Evolutionary conservation across 768 basidiomycete species (phyloP), one percentile per base, ranked within the genome.

Genomic region (Chiua virens): DNA sequence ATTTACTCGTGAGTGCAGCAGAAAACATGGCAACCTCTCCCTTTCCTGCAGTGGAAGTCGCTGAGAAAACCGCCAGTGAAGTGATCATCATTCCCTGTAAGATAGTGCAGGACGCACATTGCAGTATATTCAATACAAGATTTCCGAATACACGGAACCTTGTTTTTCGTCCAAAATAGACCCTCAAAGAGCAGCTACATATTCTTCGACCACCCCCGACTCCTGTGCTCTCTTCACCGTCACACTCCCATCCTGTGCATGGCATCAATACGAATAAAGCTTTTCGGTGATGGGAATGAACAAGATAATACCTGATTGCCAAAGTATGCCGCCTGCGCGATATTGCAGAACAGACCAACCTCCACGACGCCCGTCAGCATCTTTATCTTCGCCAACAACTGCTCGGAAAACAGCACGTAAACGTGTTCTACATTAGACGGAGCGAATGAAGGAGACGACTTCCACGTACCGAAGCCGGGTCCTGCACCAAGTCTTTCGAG

Each of bases 281-380:
- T 11, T 15, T n/a, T n/a, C 18, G 3, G 28, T 8, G n/a, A 23
- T 8, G 43, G 22, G 21, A 13, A 47, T 10, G n/a, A n/a, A 30
- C 6, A 22, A 36, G 8, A 46, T 63, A 73, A 38, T 39, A 89
- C 90, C 72, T 82, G 76, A 58, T 93, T 93, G n/a, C 92, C 92
- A 70, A 98, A 99, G 75, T 98, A 98, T n/a, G 95, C 96, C 1
- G 94, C 94, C 65, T 86, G 82, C 5, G 89, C 95, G 79, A 97
- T 86, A 47, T 84, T 76, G 65, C 92, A 94, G 74, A 99, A 98
- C 18, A 99, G 70, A 1, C 97, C 97, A 30, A 98, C 97, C 69
- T 99, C 97, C n/a, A 98, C 92, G 21, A 98, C 92, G 41, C 97
- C 97, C 4, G 96, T 98, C 53, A 98, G 78, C 80, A 96, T 82